Conservation (phyloP, 2,329 filamentous ascomycete species). For the Penicillium crustosum region DNA sequence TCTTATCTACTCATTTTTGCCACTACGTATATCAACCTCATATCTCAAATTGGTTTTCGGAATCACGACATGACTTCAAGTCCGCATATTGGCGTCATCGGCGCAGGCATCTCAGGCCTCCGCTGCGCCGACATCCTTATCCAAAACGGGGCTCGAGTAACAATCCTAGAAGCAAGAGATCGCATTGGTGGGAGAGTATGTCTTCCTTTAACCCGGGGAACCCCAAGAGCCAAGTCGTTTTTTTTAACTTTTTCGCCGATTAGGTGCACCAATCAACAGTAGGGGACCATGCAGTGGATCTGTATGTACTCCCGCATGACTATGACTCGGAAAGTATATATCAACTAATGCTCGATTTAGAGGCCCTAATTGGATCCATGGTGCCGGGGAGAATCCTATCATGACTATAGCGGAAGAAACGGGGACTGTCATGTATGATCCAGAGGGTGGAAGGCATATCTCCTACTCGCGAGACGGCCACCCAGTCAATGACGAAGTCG, state of each 20-base stretch:
- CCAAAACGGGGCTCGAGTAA: slow-evolving; percentile 56
- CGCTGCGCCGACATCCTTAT: slow-evolving; percentile 60
- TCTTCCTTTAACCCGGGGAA: slow-evolving; percentile 1
- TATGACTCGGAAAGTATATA: background rate
- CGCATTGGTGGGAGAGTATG: slow-evolving; percentile 59
- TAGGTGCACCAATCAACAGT: slow-evolving; percentile 53
- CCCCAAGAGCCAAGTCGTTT: background rate
- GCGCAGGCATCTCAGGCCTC: slow-evolving; percentile 60
- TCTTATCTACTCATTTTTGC: slow-evolving; percentile 5
- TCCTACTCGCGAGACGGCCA: slow-evolving; percentile 51
- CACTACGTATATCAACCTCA: background rate
- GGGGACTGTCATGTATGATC: slow-evolving; percentile 51
- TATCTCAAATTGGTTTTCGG: background rate
- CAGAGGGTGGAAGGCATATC: slow-evolving; percentile 51
- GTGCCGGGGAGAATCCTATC: slow-evolving; percentile 60
- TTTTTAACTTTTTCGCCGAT: slow-evolving; percentile 13
- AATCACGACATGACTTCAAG: slow-evolving; percentile 34
- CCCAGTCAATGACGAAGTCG: slow-evolving; percentile 36
- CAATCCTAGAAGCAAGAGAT: slow-evolving; percentile 60
- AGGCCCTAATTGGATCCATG: slow-evolving; percentile 66
- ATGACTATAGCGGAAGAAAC: slow-evolving; percentile 56
- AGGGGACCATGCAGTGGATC: slow-evolving; percentile 54
- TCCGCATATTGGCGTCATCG: slow-evolving; percentile 58
- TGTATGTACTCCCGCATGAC: slow-evolving; percentile 45
- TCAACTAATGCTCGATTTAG: slow-evolving; percentile 33